These are phyloP conservation scores for Auricularia auricula-judae DNA, from an alignment of 768 basidiomycete genomes.

Conservation along the genomic window DNA sequence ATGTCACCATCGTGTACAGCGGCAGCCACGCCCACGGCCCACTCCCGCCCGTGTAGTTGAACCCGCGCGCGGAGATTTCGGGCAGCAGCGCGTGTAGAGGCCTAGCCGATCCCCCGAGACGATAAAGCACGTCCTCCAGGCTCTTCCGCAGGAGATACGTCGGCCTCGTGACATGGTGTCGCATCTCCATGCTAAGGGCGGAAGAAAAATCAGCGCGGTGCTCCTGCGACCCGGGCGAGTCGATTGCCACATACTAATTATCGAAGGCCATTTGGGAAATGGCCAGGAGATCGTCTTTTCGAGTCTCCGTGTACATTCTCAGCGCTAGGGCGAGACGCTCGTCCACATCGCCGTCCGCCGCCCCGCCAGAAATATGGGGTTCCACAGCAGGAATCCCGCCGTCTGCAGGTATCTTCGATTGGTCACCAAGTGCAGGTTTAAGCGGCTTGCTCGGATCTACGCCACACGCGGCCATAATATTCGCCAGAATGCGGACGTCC, in stretches of 20 bases:
- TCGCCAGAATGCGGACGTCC: slow-evolving; percentile 83
- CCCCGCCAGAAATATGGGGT: too few relatives aligned
- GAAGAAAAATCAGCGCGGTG: not conserved
- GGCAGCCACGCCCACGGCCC: slow-evolving; percentile 74
- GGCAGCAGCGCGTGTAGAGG: slow-evolving; percentile 39
- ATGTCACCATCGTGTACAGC: slow-evolving; percentile 96
- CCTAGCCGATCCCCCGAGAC: slow-evolving; percentile 13
- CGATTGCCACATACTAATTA: slow-evolving; percentile 70
- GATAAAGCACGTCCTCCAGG: slow-evolving; percentile 51
- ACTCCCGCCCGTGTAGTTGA: not conserved
- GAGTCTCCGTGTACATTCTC: slow-evolving; percentile 63
- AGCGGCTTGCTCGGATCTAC: slow-evolving; percentile 38
- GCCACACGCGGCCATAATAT: slow-evolving; percentile 58
- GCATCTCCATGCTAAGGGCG: slow-evolving; percentile 73
- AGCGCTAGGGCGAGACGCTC: slow-evolving; percentile 54
- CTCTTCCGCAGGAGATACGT: slow-evolving; percentile 69
- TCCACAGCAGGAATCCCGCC: too few relatives aligned
- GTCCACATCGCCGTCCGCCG: slow-evolving; percentile 30
- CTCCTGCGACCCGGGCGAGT: slow-evolving; percentile 4
- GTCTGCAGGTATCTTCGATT: too few relatives aligned
- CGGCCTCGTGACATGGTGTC: slow-evolving; percentile 78
- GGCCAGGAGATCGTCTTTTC: slow-evolving; percentile 82
- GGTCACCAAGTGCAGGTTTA: slow-evolving; percentile 7
- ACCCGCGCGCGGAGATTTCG: not conserved
- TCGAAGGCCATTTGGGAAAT: slow-evolving; percentile 90